Evolutionary conservation across 345 rosid genomes (phyloP).

Genomic region (Carallia brachiata): DNA sequence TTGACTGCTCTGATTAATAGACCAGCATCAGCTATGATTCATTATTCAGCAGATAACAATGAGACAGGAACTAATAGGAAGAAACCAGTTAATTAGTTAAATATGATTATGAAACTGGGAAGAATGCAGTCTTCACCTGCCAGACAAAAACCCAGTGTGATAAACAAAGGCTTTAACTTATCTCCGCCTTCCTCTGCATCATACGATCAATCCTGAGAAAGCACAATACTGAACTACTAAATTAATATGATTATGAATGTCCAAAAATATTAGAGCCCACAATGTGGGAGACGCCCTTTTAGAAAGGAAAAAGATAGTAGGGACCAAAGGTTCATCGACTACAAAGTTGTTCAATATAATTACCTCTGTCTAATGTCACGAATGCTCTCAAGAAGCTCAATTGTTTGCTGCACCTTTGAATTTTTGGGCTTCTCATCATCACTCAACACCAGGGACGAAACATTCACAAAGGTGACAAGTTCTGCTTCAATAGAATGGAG

Average conservation of each 20-base stretch:
- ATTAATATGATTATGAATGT: neutral
- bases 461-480: constrained; percentile 57
- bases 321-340: neutral
- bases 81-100: too few species aligned
- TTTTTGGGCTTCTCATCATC: constrained; percentile 49
- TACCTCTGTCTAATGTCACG: constrained; percentile 57
- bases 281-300: too few species aligned
- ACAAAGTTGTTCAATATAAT: constrained; percentile 9
- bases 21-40: neutral
- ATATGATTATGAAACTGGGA: too few species aligned
- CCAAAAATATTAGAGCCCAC: too few species aligned
- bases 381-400: constrained; percentile 63
- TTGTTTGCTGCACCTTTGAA: constrained; percentile 52
- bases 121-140: constrained; percentile 12
- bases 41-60: too few species aligned
- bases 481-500: constrained; percentile 63
- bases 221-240: neutral
- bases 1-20: neutral
- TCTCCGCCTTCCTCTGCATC: constrained; percentile 24
- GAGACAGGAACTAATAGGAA: too few species aligned
- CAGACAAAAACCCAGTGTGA: constrained; percentile 1
- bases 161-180: constrained; percentile 12
- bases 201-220: constrained; percentile 36
- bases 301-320: too few species aligned
- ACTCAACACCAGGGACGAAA: constrained; percentile 49